phyloP scores from a whole-genome alignment of 2,329 filamentous ascomycete species.

The Fusarium sp. region DNA sequence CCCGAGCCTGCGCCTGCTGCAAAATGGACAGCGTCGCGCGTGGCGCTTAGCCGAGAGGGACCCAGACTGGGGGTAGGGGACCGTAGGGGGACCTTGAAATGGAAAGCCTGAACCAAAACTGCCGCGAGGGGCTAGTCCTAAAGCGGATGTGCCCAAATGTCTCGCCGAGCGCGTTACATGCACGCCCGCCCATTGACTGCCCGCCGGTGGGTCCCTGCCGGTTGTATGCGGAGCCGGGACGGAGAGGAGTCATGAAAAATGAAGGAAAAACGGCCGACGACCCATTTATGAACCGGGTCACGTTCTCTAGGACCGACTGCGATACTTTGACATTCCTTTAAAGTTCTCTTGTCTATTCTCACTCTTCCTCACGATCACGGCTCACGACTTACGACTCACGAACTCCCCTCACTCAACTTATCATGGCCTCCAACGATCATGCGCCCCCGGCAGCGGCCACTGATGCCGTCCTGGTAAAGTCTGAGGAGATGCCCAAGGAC shows the following conservation, averaged over 20 bases:
- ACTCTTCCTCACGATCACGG: slow-evolving; percentile 11
- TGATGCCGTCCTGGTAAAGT: slow-evolving; percentile 86
- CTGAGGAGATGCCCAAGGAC: slow-evolving; percentile 81
- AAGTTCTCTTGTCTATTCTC: not conserved
- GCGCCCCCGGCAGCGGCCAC: slow-evolving; percentile 72
- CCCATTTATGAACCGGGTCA: not conserved
- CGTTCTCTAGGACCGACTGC: not conserved
- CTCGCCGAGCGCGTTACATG: slow-evolving; percentile 17
- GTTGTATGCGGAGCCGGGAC: slow-evolving; percentile 33
- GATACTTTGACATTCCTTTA: not conserved
- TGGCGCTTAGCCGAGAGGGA: slow-evolving; percentile 31
- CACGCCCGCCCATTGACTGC: slow-evolving; percentile 26
- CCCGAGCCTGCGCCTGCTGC: slow-evolving; percentile 23
- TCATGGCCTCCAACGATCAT: slow-evolving; percentile 50
- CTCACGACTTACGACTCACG: slow-evolving; percentile 5
- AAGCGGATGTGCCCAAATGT: slow-evolving; percentile 11
- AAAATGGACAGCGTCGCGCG: slow-evolving; percentile 38
- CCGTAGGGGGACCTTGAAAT: not conserved
- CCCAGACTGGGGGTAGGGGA: slow-evolving; percentile 1
- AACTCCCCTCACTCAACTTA: not conserved
- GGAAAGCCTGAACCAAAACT: slow-evolving; percentile 26
- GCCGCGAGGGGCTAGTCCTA: slow-evolving; percentile 37
- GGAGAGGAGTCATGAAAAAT: slow-evolving; percentile 36
- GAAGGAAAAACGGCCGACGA: slow-evolving; percentile 3
- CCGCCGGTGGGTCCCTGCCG: slow-evolving; percentile 17